Evolutionary conservation across 345 rosid genomes (phyloP), one percentile per base, ranked within the genome.

Genomic region (Gossypioides kirkii): DNA sequence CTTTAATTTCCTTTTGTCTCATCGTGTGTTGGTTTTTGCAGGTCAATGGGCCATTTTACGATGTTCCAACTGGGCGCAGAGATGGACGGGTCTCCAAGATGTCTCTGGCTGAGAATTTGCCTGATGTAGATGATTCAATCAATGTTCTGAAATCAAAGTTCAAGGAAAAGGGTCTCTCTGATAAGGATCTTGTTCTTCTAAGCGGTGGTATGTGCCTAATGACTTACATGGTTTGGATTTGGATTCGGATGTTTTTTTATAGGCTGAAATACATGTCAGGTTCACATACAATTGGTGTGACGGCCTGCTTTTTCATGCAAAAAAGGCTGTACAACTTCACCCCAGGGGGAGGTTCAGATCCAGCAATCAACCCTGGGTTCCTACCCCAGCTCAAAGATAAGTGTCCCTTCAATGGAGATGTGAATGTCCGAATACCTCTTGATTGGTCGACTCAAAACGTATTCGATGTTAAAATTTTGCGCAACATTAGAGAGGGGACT

Each of bases 11-110:
- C 16, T 10, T 53, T 20, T 25, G 23, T 7, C 16, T 46, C 11
- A 47, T 28, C 69, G 17, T 42, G 36, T 43, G 2, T 17, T 6
- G 8, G 8, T 6, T 43, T 75, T 22, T 13, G 22, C 71, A 88
- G 91, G 74, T 79, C 46, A 74, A 78, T 22, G 93, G 90, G 22
- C 90, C 87, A 2, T 60, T 41, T 58, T 90, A 75, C 70, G 64
- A 84, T 6, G 86, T 90, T 61, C 88, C 81, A 56, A 88, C 93
- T 0, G 93, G 96, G 16, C 73, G 96, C 38, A 88, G 85, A 72
- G 96, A 90, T 60, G 90, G 96, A n/a, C 74, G 61, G n/a, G 58
- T 76, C 26, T 86, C 89, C 28, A 83, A 2, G 10, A 61, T 10
- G 69, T 50, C 79, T 3, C 77, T 79, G n/a, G 84, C 88, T 7